These are phyloP conservation scores for Vanilla planifolia DNA, from an alignment of 106 monocot genomes.

Conservation along the genomic window DNA sequence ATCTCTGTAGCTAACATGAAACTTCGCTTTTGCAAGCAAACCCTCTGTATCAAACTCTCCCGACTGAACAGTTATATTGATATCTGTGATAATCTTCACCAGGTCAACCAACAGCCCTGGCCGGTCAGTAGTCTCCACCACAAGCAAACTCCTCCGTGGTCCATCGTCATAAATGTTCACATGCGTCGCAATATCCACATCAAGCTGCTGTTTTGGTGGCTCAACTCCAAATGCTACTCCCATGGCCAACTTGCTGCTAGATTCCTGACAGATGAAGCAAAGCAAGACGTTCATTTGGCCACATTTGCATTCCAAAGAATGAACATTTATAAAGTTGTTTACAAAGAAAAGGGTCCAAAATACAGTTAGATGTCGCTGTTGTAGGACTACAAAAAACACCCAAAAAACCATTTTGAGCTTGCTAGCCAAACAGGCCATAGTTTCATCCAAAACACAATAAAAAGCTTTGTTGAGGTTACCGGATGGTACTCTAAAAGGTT, in stretches of 20 bases:
- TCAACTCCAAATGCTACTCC: constrained; percentile 85
- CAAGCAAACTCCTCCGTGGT: constrained; percentile 75
- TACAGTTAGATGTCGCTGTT: too few species aligned
- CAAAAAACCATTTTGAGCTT: too few species aligned
- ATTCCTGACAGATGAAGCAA: constrained; percentile 43
- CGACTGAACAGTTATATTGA: constrained; percentile 77
- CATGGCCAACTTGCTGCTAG: constrained; percentile 85
- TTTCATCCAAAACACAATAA: constrained; percentile 1
- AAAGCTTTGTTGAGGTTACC: constrained; percentile 28
- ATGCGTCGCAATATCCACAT: constrained; percentile 93
- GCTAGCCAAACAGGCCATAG: neutral
- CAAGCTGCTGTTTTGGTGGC: constrained; percentile 63
- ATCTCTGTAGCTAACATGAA: constrained; percentile 80
- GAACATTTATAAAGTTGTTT: too few species aligned
- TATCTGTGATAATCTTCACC: constrained; percentile 85
- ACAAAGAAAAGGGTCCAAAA: too few species aligned
- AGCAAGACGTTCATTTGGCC: neutral
- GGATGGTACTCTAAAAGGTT: constrained; percentile 90
- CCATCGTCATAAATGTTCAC: constrained; percentile 76
- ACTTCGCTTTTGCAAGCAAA: constrained; percentile 86
- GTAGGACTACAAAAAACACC: too few species aligned
- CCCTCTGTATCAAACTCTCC: constrained; percentile 98
- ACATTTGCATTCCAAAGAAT: neutral
- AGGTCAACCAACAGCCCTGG: constrained; percentile 91
- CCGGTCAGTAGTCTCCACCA: constrained; percentile 82